phyloP scores from a whole-genome alignment of 495 filamentous ascomycete species.

The Tuber microsphaerosporum region DNA sequence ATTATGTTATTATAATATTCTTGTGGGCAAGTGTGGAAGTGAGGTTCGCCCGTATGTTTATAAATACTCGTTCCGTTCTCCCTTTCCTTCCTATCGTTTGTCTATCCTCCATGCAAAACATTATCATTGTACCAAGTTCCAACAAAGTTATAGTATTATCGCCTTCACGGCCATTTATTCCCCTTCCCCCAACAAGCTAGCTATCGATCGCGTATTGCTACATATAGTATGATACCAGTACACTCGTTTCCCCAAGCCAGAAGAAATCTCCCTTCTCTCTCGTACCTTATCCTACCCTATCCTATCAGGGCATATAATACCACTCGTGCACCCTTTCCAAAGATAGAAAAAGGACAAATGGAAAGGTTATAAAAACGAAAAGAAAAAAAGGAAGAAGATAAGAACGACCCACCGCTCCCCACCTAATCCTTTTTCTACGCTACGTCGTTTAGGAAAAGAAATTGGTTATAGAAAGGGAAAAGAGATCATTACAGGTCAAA shows the following conservation, averaged over 20 bases:
- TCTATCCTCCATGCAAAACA: neutral
- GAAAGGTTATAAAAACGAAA: neutral
- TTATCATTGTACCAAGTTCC: neutral
- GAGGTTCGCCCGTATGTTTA: neutral
- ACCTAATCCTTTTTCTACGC: neutral
- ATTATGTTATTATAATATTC: too few relatives aligned
- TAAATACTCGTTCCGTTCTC: neutral
- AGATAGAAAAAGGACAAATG: neutral
- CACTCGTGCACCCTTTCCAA: neutral
- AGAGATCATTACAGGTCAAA: neutral
- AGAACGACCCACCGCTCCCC: neutral
- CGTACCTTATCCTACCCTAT: neutral
- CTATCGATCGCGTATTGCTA: neutral
- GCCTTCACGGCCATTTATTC: neutral
- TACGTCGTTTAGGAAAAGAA: neutral
- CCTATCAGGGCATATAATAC: neutral
- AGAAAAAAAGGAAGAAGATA: neutral
- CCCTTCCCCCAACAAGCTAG: neutral
- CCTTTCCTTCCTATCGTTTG: too few relatives aligned
- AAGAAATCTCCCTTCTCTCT: neutral
- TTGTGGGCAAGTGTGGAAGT: neutral
- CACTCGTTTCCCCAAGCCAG: neutral
- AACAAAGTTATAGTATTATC: neutral
- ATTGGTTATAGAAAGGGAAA: conserved; percentile 4
- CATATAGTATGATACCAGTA: neutral